Conservation (phyloP, 139 green algal genomes). For the Chlorella vulgaris region DNA sequence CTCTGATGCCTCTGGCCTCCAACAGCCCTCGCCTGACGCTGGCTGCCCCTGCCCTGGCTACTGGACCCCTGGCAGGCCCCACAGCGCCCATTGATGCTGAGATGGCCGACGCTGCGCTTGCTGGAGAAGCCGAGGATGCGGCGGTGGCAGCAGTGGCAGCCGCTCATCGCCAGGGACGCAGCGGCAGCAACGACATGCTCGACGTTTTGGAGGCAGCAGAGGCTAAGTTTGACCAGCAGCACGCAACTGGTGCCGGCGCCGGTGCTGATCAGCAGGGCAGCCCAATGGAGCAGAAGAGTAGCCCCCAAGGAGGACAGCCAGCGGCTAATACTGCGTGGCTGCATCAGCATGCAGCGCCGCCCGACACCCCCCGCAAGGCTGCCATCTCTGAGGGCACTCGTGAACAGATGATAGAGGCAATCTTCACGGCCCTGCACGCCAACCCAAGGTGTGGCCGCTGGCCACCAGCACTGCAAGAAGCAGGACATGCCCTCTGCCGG, state of each 20-base stretch:
- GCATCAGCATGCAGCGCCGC: not conserved
- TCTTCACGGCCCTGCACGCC: slow-evolving; percentile 7
- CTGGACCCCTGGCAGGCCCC: not conserved
- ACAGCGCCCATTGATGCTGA: not conserved
- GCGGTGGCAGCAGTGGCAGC: not conserved
- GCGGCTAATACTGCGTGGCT: too few species aligned
- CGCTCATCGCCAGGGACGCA: not conserved
- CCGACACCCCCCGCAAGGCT: slow-evolving; percentile 23
- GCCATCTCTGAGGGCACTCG: slow-evolving; percentile 19
- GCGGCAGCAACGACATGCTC: slow-evolving; percentile 12
- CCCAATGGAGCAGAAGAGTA: too few species aligned
- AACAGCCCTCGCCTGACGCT: too few species aligned
- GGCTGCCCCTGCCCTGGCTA: not conserved
- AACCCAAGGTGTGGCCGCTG: not conserved
- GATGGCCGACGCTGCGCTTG: slow-evolving; percentile 2
- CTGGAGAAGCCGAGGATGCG: not conserved
- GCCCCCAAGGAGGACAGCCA: too few species aligned
- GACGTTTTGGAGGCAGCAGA: slow-evolving; percentile 35
- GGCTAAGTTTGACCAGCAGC: not conserved
- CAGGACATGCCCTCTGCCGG: too few species aligned
- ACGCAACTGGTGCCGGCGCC: not conserved
- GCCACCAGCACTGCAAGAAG: too few species aligned
- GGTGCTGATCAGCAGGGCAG: too few species aligned
- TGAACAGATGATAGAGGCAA: slow-evolving; percentile 4
- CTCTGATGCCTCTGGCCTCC: too few species aligned